Base-by-base conservation (phyloP, 805 yeast species). In the Wickerhamomyces bovis region DNA sequence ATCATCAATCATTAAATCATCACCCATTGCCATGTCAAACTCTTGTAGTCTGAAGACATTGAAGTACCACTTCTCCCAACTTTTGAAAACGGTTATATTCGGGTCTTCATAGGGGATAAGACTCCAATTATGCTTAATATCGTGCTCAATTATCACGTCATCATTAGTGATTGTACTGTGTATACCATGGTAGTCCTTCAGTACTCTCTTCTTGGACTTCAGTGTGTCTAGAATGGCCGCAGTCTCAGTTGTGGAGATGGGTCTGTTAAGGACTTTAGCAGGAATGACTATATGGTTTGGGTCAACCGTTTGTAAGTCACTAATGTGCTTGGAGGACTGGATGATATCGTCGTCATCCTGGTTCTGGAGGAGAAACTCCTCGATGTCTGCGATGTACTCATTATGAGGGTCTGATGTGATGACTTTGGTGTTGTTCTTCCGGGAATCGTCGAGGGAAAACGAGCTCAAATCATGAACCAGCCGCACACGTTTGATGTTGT, bases 51-150 rank as follows among this genome's bases (percentile, higher is more conserved):
- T 47, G 30, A 45, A 56, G 18, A 52, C 50, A 4, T 51, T 42
- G 21, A 47, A 44, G 44, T 50, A 54, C 72, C 72, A 68, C 3
- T 35, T 42, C 6, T 55, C 48, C 72, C 72, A 68, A 9, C 20
- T n/a, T 13, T 33, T 33, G 20, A 16, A 33, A 18, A 33, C 36
- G 20, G 36, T 43, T 42, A 1, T 25, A 10, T 47, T 42, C 47
- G 54, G 50, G 47, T 63, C 56, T 15, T 46, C 47, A 63, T 66
- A 65, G 43, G 45, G 52, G 3, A 63, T 47, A 3, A 66, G 31
- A 38, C 61, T 65, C 41, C 60, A 43, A 8, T 49, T 42, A 8
- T 57, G 57, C 15, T 52, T 51, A 8, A 58, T 52, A 2, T 58
- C 52, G 42, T 53, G 49, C 23, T 55, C 58, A 38, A 52, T 43